Evolutionary conservation across 805 yeast species (phyloP).

Genomic region (Ogataea dorogensis): DNA sequence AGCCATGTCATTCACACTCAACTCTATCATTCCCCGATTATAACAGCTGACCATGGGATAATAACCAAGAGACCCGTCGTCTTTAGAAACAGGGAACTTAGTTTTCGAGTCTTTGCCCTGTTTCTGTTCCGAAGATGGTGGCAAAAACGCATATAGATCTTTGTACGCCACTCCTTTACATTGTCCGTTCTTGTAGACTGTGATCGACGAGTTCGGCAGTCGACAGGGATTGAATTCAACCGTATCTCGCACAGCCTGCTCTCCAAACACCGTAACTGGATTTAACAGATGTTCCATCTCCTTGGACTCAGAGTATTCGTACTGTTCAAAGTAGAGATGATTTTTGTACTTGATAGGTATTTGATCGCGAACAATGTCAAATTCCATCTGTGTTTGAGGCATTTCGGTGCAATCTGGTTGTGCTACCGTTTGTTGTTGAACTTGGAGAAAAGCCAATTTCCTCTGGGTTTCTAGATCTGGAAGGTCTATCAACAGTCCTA

Average conservation of each 20-base stretch:
- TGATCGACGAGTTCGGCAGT: slow-evolving; percentile 57
- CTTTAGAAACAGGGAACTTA: slow-evolving; percentile 38
- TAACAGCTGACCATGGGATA: slow-evolving; percentile 87
- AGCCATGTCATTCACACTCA: slow-evolving; percentile 65
- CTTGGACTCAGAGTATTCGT: slow-evolving; percentile 70
- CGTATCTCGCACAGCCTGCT: slow-evolving; percentile 56
- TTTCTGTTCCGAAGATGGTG: slow-evolving; percentile 65
- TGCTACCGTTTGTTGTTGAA: slow-evolving; percentile 27
- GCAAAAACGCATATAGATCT: slow-evolving; percentile 70
- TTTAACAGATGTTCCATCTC: slow-evolving; percentile 71
- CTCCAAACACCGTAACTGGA: slow-evolving; percentile 71
- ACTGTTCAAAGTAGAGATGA: slow-evolving; percentile 77
- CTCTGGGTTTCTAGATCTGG: slow-evolving; percentile 54
- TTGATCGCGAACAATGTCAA: slow-evolving; percentile 71
- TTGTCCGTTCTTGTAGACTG: slow-evolving; percentile 76
- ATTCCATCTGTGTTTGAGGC: slow-evolving; percentile 1
- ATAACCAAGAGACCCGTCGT: slow-evolving; percentile 87
- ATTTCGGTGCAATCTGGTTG: slow-evolving; percentile 16
- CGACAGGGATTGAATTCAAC: slow-evolving; percentile 46
- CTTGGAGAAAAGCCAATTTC: slow-evolving; percentile 39
- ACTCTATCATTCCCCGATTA: slow-evolving; percentile 69
- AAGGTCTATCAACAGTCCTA: slow-evolving; percentile 72
- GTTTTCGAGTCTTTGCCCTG: slow-evolving; percentile 27
- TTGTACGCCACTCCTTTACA: slow-evolving; percentile 63
- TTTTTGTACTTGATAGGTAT: slow-evolving; percentile 82